Evolutionary conservation across 352 stramenopile genomes (phyloP).

Genomic region (Globisporangium parvum): DNA sequence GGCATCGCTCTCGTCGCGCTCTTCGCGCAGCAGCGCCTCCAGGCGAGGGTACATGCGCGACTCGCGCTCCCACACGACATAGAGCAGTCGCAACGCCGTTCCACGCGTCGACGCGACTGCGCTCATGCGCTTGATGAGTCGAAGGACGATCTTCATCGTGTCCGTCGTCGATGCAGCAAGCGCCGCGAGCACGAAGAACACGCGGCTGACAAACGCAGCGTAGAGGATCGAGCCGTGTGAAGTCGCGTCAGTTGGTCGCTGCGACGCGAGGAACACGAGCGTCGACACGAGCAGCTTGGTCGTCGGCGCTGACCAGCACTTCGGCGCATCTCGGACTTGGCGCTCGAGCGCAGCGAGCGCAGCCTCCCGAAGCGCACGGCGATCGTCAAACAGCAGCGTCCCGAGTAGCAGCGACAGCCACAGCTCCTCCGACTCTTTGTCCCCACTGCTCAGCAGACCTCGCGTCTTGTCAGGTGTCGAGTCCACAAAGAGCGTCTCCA

Average conservation of each 20-base stretch:
- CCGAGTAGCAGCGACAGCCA: conserved; percentile 31
- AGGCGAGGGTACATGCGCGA: conserved; percentile 60
- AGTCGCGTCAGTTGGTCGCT: conserved; percentile 9
- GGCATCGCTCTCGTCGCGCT: conserved; percentile 18
- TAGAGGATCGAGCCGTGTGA: neutral
- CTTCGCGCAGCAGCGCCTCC: conserved; percentile 39
- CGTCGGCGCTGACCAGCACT: conserved; percentile 22
- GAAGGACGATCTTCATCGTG: conserved; percentile 71
- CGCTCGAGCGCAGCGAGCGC: conserved; percentile 31
- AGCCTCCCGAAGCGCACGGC: conserved; percentile 15
- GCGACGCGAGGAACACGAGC: conserved; percentile 52
- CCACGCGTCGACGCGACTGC: conserved; percentile 21
- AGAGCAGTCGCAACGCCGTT: conserved; percentile 51
- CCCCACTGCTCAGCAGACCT: neutral
- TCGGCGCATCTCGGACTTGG: conserved; percentile 19
- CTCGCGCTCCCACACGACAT: conserved; percentile 57
- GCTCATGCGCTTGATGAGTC: conserved; percentile 60
- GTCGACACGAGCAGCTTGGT: conserved; percentile 54
- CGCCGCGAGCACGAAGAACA: conserved; percentile 41
- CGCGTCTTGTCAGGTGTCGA: neutral
- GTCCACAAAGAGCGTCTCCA: conserved; percentile 30
- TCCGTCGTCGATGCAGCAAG: conserved; percentile 50
- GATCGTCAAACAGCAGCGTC: conserved; percentile 32
- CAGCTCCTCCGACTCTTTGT: conserved; percentile 12
- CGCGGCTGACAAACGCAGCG: conserved; percentile 30